These are phyloP conservation scores for Datura wrightii DNA, from an alignment of 257 asterid genomes.

Conservation along the genomic window DNA sequence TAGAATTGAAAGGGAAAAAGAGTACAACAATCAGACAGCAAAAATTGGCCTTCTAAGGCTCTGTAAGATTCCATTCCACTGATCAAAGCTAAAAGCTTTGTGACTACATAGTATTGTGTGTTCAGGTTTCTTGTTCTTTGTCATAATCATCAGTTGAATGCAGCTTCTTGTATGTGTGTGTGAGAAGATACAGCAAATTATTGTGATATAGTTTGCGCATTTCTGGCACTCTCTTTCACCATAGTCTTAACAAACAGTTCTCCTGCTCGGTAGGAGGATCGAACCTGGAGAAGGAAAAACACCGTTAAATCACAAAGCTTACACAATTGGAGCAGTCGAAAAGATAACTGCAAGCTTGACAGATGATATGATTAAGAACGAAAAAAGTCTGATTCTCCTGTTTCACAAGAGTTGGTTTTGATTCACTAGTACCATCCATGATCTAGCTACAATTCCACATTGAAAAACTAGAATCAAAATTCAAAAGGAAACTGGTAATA, in stretches of 20 bases:
- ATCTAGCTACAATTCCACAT: not conserved
- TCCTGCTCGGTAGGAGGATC: slow-evolving; percentile 96
- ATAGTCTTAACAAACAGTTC: slow-evolving; percentile 92
- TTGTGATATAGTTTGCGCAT: slow-evolving; percentile 31
- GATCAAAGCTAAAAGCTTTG: not conserved
- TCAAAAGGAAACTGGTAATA: not conserved
- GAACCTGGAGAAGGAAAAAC: slow-evolving; percentile 63
- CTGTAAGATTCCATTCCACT: not conserved
- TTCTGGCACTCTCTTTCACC: slow-evolving; percentile 69
- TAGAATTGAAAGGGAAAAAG: not conserved
- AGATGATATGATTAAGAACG: not conserved
- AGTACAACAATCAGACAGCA: not conserved
- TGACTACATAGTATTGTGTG: not conserved
- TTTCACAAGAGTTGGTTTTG: not conserved
- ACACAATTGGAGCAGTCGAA: not conserved
- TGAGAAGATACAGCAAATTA: slow-evolving; percentile 2
- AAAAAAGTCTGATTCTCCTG: not conserved
- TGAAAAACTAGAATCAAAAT: slow-evolving; percentile 1
- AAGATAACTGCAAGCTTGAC: not conserved
- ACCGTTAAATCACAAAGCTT: not conserved
- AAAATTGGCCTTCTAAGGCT: not conserved
- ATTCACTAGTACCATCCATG: not conserved
- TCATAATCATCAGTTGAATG: not conserved
- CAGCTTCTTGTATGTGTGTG: slow-evolving; percentile 18
- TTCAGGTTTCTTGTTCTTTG: slow-evolving; percentile 10